These are phyloP conservation scores for Picochlorum costavermella DNA, from an alignment of 139 green algal genomes.

Conservation along the genomic window DNA sequence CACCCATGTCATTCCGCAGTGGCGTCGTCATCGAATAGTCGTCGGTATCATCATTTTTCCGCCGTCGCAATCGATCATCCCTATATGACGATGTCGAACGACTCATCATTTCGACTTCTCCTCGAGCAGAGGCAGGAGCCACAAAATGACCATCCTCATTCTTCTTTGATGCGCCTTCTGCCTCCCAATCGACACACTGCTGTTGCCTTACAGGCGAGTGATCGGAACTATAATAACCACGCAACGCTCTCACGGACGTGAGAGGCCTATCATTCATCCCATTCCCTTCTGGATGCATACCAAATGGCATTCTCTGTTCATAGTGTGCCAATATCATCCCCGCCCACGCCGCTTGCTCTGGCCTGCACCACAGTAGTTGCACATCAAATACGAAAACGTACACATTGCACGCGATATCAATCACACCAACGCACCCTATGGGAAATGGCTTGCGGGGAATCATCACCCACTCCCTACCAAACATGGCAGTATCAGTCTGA, in stretches of 20 bases:
- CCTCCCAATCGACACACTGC: too few species aligned
- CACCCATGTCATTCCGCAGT: neutral
- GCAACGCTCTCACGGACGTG: conserved; percentile 11
- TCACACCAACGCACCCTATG: conserved; percentile 18
- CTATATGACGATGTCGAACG: conserved; percentile 3
- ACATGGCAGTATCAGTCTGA: conserved; percentile 70
- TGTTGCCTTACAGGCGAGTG: neutral
- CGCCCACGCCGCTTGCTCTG: conserved; percentile 44
- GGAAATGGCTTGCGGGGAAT: conserved; percentile 59
- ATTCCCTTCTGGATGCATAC: conserved; percentile 5
- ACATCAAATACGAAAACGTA: too few species aligned
- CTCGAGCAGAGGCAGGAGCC: neutral
- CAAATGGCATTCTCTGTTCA: conserved; percentile 9
- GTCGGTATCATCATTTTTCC: conserved; percentile 9
- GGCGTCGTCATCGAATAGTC: neutral
- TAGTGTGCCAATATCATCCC: conserved; percentile 55
- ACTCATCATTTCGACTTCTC: conserved; percentile 10
- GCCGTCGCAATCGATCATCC: conserved; percentile 6
- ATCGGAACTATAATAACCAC: conserved; percentile 32
- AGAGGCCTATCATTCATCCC: neutral
- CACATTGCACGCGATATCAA: too few species aligned
- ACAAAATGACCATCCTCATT: conserved; percentile 2
- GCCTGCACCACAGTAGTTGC: conserved; percentile 10
- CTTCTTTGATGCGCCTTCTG: conserved; percentile 2
- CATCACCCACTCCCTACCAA: conserved; percentile 55